A percentile compares a stretch with the other conserved stretches of the same genome.
Conservation (phyloP, 2,329 filamentous ascomycete genomes). For the Penicillium italicum region DNA sequence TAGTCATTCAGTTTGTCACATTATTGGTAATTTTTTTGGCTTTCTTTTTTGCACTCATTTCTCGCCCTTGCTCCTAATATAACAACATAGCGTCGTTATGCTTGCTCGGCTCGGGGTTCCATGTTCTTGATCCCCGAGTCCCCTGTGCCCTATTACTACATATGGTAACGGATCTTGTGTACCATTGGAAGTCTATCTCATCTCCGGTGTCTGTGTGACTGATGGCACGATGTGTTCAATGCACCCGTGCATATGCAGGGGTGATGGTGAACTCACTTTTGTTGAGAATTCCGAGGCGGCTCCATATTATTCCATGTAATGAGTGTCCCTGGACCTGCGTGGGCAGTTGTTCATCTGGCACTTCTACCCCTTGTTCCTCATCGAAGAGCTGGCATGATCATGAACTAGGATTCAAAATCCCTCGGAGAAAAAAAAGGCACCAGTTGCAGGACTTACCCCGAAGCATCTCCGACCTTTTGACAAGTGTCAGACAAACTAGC, state of each 20-base stretch:
- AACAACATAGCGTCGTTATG: not conserved
- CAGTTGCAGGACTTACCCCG: not conserved
- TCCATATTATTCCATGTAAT: no score
- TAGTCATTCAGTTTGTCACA: not conserved
- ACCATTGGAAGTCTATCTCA: not conserved
- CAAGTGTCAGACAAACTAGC: no score
- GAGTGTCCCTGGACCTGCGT: not conserved
- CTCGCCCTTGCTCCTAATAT: conserved; percentile 1
- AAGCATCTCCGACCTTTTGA: not conserved
- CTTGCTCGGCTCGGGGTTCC: not conserved
- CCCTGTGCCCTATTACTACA: not conserved
- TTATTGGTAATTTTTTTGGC: not conserved
- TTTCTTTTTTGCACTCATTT: not conserved
- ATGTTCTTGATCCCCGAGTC: not conserved
- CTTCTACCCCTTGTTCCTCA: not conserved
- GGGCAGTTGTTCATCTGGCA: not conserved
- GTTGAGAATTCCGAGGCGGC: not conserved
- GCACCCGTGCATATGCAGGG: conserved; percentile 1
- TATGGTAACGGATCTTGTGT: not conserved
- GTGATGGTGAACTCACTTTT: not conserved
- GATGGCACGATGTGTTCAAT: not conserved
- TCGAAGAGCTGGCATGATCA: not conserved
- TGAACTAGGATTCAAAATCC: not conserved
- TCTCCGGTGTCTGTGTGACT: not conserved
- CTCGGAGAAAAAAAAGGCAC: not conserved